Base-by-base conservation (phyloP, 768 basidiomycete genomes). In the Trametes meyenii region DNA sequence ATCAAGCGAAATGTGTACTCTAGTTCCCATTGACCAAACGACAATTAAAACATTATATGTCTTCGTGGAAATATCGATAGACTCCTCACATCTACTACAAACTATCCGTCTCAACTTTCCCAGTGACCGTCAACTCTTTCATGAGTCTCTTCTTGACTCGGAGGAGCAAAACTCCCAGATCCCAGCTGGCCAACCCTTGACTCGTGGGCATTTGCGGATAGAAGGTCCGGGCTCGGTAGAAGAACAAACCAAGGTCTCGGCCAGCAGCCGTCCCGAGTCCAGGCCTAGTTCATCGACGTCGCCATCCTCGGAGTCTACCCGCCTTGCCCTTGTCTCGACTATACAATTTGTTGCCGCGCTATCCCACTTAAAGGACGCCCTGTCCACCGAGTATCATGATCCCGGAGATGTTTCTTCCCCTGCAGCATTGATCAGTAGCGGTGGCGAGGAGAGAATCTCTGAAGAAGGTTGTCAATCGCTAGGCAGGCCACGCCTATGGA, bases 281-380 rank as follows among this genome's bases (percentile, higher is more conserved):
- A 19, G 19, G 26, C 16, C 35, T 59, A 11, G 49, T 56, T 5
- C 16, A n/a, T n/a, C n/a, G n/a, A n/a, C n/a, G n/a, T n/a, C n/a
- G n/a, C n/a, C n/a, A n/a, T n/a, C 43, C 5, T 40, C 67, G 2
- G 73, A 75, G 46, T 73, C 74, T 5, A 97, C 94, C 17, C 83
- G 89, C 62, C 76, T 98, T 17, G 96, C 96, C 0, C 76, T 98
- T 26, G 97, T 99, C 0, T 98, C 96, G 0, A 99, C 97, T 0
- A 98, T 99, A 35, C 97, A 99, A 72, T 99, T 99, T 70, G 94
- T 96, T 21, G 88, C 96, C 7, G 93, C 96, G 12, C 79, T 98
- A 12, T 94, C 98, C 64, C 83, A 82, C 24, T 83, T 98, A 24
- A 90, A 91, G 67, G 90, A 94, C 29, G 88, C 92, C 69, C 79